Percentiles rank a stretch among this genome's conserved stretches.
Conservation (phyloP, 129 eudicot genomes). For the Centrapalus pauciflorus region DNA sequence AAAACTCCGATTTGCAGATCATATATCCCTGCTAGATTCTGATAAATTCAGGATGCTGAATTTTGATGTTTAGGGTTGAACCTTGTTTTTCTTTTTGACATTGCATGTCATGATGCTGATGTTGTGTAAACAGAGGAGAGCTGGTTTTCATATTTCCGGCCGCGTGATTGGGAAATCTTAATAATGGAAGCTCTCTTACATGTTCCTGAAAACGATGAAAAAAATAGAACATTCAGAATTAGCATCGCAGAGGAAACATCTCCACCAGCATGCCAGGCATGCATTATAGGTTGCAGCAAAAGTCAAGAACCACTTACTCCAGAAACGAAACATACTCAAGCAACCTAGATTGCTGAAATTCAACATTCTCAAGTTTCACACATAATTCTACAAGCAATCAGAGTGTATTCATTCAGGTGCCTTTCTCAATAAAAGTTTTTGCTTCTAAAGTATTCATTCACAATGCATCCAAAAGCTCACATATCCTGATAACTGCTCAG, state of each 20-base stretch:
- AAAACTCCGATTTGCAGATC: neutral
- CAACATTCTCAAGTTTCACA: constrained; percentile 13
- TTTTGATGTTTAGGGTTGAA: neutral
- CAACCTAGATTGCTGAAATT: constrained; percentile 13
- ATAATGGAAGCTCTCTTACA: constrained; percentile 91
- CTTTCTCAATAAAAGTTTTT: constrained; percentile 16
- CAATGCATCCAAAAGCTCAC: neutral
- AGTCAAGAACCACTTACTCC: constrained; percentile 34
- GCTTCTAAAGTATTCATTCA: neutral
- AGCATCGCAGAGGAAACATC: constrained; percentile 45
- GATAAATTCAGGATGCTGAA: neutral
- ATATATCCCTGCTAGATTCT: neutral
- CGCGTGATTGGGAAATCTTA: constrained; percentile 83
- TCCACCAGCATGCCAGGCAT: constrained; percentile 42
- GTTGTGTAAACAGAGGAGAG: constrained; percentile 46
- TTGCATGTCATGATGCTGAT: constrained; percentile 1
- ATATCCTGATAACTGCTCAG: too few relatives aligned
- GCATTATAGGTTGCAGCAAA: constrained; percentile 32
- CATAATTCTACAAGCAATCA: neutral
- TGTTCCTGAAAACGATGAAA: constrained; percentile 79
- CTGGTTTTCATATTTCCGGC: constrained; percentile 59
- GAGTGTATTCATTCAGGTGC: constrained; percentile 9
- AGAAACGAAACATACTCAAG: constrained; percentile 36
- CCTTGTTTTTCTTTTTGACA: neutral
- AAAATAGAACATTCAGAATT: constrained; percentile 59